Percentiles rank a stretch among this genome's conserved stretches.
Evolutionary conservation across 1,284 basidiomycete species (phyloP).

Genomic region (Melampsora larici-populina): DNA sequence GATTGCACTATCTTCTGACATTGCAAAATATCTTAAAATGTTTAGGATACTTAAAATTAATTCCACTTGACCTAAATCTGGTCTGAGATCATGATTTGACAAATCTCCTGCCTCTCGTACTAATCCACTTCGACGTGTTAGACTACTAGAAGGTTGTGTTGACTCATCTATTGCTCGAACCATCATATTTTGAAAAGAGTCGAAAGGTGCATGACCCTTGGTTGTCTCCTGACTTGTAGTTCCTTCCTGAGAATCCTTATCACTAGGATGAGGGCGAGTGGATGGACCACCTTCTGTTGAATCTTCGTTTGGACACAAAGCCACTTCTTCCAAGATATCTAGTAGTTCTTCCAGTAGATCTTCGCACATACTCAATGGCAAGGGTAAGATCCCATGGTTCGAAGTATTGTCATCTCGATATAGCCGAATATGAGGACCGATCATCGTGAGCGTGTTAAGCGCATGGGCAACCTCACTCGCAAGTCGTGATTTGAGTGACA

Average conservation of each 20-base stretch:
- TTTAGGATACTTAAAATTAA: conserved; percentile 42
- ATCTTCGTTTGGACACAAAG: not conserved
- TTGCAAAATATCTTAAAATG: conserved; percentile 42
- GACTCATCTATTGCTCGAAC: conserved; percentile 27
- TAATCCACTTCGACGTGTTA: not conserved
- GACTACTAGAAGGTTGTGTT: not conserved
- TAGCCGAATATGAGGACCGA: conserved; percentile 67
- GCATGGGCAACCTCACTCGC: conserved; percentile 82
- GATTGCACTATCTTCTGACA: conserved; percentile 19
- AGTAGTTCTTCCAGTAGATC: conserved; percentile 83
- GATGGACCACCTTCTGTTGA: not conserved
- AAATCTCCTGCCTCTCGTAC: conserved; percentile 18
- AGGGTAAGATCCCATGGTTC: conserved; percentile 63
- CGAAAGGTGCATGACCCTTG: not conserved
- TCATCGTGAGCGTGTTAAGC: conserved; percentile 78
- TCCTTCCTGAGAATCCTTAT: not conserved
- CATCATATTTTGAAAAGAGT: conserved; percentile 23
- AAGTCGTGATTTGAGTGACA: conserved; percentile 83
- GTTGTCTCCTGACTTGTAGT: not conserved
- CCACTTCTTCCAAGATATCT: conserved; percentile 73
- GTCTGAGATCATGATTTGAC: conserved; percentile 3
- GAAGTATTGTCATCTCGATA: conserved; percentile 57
- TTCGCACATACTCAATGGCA: conserved; percentile 66
- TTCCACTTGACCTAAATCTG: conserved; percentile 32
- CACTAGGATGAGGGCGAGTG: not conserved